These are phyloP conservation scores for Dioscorea alata DNA, from an alignment of 106 monocot genomes.

Conservation along the genomic window DNA sequence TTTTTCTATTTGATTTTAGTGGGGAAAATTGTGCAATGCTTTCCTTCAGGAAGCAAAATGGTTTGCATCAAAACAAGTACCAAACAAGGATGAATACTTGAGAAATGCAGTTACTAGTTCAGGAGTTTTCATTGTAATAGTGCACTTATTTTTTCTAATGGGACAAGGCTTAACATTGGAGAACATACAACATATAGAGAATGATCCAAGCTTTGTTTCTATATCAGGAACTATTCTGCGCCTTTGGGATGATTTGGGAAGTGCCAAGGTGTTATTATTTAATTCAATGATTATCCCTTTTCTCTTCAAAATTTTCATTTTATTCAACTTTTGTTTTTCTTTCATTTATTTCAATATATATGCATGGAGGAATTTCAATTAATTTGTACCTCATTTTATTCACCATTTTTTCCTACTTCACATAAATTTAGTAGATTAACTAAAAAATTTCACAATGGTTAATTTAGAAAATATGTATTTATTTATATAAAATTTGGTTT, in stretches of 20 bases:
- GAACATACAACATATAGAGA: constrained; percentile 7
- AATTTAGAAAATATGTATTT: neutral
- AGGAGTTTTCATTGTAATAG: constrained; percentile 19
- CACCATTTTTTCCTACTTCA: neutral
- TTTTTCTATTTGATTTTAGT: constrained; percentile 20
- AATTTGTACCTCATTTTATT: neutral
- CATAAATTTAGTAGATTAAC: neutral
- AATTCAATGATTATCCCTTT: neutral
- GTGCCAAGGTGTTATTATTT: constrained; percentile 40
- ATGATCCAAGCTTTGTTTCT: constrained; percentile 6
- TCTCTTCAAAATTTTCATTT: neutral
- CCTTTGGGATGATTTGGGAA: constrained; percentile 58
- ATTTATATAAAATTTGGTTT: neutral
- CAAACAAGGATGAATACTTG: constrained; percentile 28
- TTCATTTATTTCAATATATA: neutral
- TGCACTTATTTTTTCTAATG: constrained; percentile 22
- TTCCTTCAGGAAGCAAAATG: constrained; percentile 45
- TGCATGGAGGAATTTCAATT: too few species aligned
- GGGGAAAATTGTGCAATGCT: constrained; percentile 30
- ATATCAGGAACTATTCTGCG: constrained; percentile 37
- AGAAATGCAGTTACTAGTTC: constrained; percentile 30
- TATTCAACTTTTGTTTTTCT: neutral
- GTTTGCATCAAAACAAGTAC: constrained; percentile 24
- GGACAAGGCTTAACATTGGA: constrained; percentile 21
- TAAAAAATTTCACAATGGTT: too few species aligned